These are phyloP conservation scores for Zea luxurians DNA, from an alignment of 176 grass and related monocot species.

Conservation along the genomic window DNA sequence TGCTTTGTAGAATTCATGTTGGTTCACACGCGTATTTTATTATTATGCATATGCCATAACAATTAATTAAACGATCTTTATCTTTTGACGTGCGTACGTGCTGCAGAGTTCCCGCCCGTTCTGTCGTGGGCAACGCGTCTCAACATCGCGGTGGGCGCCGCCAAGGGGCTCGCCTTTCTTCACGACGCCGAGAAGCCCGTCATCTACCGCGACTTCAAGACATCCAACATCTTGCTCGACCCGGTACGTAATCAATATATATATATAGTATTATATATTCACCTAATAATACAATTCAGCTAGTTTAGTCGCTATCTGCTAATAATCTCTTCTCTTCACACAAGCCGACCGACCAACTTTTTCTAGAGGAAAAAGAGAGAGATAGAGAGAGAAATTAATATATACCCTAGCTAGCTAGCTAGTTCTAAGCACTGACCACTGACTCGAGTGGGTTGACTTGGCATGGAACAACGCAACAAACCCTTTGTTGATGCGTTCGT, in stretches of 20 bases:
- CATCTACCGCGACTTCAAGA: constrained; percentile 90
- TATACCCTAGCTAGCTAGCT: not conserved
- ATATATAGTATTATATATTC: too few relatives aligned
- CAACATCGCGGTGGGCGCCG: constrained; percentile 75
- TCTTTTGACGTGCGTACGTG: too few relatives aligned
- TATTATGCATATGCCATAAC: not conserved
- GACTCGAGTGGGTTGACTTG: not conserved
- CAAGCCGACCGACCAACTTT: too few relatives aligned
- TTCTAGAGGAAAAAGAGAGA: too few relatives aligned
- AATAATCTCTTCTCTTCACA: not conserved
- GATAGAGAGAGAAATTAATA: too few relatives aligned
- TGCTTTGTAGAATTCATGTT: too few relatives aligned
- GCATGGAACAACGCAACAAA: not conserved
- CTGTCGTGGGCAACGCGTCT: constrained; percentile 68
- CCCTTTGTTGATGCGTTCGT: too few relatives aligned
- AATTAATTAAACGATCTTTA: too few relatives aligned
- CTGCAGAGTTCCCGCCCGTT: constrained; percentile 48
- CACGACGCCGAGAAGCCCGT: constrained; percentile 73
- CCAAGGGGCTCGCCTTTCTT: constrained; percentile 79
- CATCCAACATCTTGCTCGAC: constrained; percentile 75
- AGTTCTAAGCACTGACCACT: not conserved
- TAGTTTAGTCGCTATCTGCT: too few relatives aligned
- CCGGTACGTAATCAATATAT: constrained; percentile 25
- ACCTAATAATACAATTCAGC: too few relatives aligned
- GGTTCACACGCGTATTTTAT: too few relatives aligned